Evolutionary conservation across 495 filamentous ascomycete genomes (phyloP).

Genomic region (Amorphotheca resinae): DNA sequence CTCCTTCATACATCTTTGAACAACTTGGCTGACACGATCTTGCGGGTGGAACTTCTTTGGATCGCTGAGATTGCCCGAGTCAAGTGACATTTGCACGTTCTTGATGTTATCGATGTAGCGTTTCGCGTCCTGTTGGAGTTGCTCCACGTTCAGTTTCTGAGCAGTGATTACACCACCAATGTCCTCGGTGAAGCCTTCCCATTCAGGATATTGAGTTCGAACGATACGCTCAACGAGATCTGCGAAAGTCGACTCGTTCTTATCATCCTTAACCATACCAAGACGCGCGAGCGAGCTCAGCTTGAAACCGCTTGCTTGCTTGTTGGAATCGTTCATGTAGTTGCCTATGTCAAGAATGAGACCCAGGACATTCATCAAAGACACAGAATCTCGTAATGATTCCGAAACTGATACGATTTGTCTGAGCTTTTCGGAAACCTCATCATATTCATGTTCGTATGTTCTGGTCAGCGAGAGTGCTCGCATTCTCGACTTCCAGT

Average conservation of each 20-base stretch:
- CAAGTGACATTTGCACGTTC: slow-evolving; percentile 83
- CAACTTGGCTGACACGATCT: slow-evolving; percentile 84
- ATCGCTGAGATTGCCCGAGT: slow-evolving; percentile 89
- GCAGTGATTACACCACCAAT: slow-evolving; percentile 65
- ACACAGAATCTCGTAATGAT: slow-evolving; percentile 76
- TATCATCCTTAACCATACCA: slow-evolving; percentile 97
- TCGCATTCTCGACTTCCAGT: slow-evolving; percentile 96
- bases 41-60: slow-evolving; percentile 97
- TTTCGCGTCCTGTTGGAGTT: slow-evolving; percentile 77
- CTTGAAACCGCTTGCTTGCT: slow-evolving; percentile 97
- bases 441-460: slow-evolving; percentile 83
- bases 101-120: slow-evolving; percentile 90
- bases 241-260: slow-evolving; percentile 92
- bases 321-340: slow-evolving; percentile 99
- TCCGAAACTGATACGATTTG: slow-evolving; percentile 80
- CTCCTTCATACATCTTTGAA: slow-evolving; percentile 92
- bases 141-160: slow-evolving; percentile 96
- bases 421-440: slow-evolving; percentile 68
- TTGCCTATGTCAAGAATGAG: slow-evolving; percentile 96
- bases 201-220: slow-evolving; percentile 88
- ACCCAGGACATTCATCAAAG: slow-evolving; percentile 89
- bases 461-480: slow-evolving; percentile 75
- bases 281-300: slow-evolving; percentile 86
- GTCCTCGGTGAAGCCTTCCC: slow-evolving; percentile 79
- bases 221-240: slow-evolving; percentile 97